A percentile compares a stretch with the other conserved stretches of the same genome.
These are phyloP conservation scores for Rosa chinensis DNA, from an alignment of 306 rosid genomes.

Conservation along the genomic window DNA sequence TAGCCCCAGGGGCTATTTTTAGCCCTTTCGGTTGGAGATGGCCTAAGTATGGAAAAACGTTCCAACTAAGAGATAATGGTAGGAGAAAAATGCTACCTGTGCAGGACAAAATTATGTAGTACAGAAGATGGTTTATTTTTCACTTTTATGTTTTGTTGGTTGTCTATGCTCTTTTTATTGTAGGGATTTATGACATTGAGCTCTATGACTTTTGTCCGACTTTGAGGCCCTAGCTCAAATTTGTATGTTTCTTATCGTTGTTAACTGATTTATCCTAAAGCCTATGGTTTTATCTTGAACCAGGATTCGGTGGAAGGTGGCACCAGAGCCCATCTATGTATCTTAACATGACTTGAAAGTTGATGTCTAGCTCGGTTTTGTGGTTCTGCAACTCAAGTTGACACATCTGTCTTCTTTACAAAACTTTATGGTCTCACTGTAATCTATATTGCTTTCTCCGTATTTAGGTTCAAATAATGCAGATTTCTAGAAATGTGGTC, in stretches of 20 bases:
- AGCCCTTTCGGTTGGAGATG: too few species aligned
- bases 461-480: not conserved
- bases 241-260: not conserved
- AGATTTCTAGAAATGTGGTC: not conserved
- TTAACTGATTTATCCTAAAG: slow-evolving; percentile 12
- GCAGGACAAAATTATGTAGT: not conserved
- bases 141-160: not conserved
- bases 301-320: slow-evolving; percentile 84
- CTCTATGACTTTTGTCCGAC: not conserved
- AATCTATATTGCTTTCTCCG: not conserved
- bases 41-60: not conserved
- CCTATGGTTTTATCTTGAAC: slow-evolving; percentile 20
- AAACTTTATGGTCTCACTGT: not conserved
- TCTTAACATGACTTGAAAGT: slow-evolving; percentile 26
- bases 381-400: slow-evolving; percentile 5
- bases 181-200: not conserved
- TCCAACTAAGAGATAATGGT: not conserved
- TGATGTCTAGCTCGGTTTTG: not conserved
- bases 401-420: not conserved
- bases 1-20: too few species aligned
- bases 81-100: not conserved
- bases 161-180: not conserved
- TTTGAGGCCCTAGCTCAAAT: not conserved
- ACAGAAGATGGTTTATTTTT: not conserved
- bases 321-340: slow-evolving; percentile 75